A percentile compares a stretch with the other conserved stretches of the same genome.
phyloP scores from a whole-genome alignment of 495 filamentous ascomycete species.

The Aspergillus ostianus region DNA sequence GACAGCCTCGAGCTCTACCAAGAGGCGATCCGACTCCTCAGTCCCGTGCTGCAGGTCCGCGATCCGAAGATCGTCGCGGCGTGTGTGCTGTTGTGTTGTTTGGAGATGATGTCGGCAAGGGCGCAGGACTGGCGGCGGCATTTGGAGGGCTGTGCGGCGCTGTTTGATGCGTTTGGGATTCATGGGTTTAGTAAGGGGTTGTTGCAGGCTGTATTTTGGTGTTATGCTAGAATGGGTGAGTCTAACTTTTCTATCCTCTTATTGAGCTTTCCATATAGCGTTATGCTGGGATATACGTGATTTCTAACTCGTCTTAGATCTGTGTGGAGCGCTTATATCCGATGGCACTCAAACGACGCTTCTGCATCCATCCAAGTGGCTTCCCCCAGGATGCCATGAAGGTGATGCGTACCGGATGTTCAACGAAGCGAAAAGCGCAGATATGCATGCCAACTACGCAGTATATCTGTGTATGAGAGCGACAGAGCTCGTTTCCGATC shows the following conservation, averaged over 20 bases:
- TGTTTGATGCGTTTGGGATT: constrained; percentile 43
- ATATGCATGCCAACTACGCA: constrained; percentile 48
- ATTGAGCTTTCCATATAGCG: neutral
- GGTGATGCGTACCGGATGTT: constrained; percentile 32
- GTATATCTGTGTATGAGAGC: constrained; percentile 44
- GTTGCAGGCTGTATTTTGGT: constrained; percentile 49
- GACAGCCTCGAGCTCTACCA: constrained; percentile 47
- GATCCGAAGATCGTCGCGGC: constrained; percentile 42
- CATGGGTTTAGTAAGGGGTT: constrained; percentile 41
- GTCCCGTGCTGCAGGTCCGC: constrained; percentile 33
- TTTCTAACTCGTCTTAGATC: constrained; percentile 27
- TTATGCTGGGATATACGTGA: neutral
- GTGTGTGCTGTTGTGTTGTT: constrained; percentile 41
- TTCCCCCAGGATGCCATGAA: constrained; percentile 29
- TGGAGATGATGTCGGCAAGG: constrained; percentile 51
- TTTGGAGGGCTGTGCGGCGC: constrained; percentile 46
- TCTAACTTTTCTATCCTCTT: neutral
- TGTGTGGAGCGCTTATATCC: constrained; percentile 48
- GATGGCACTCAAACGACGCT: constrained; percentile 44
- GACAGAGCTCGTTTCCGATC: constrained; percentile 41
- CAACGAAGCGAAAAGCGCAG: constrained; percentile 26
- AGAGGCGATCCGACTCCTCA: constrained; percentile 42
- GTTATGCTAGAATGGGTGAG: constrained; percentile 47
- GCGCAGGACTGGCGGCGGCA: constrained; percentile 47
- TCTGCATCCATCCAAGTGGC: constrained; percentile 41